Evolutionary conservation across 164 flowering plant genomes (phyloP), one percentile per base, ranked within the genome.

Genomic region (Umbilicus rupestris): DNA sequence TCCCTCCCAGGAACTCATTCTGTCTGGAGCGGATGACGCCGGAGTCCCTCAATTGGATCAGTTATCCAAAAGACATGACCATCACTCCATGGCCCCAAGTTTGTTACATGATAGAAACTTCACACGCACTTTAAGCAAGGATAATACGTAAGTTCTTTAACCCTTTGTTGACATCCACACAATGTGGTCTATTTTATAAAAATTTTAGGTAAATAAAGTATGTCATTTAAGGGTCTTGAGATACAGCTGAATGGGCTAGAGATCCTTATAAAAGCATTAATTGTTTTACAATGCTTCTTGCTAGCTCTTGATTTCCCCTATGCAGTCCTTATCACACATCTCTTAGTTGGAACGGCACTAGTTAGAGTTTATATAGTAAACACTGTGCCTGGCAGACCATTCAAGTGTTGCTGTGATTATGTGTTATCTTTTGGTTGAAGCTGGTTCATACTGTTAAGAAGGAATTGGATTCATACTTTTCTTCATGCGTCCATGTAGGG

Each of bases 31-130:
- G 9, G 70, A 65, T 62, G 84, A 78, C 28, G 76, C 62, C 45
- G 80, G 59, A 65, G 70, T 26, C 41, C 46, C 64, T 39, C 82
- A 71, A 72, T 82, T 75, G 78, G 86, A 83, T 49, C 87, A 78
- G 69, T 64, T 49, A 55, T 74, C 68, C 72, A 81, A 73, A 75
- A 79, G 72, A 69, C 29, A 44, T 17, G 82, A 82, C n/a, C 80
- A 58, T 28, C 76, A 64, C 71, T 79, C 91, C n/a, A 77, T 87
- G 59, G 82, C 98, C 30, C 99, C 99, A 62, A 95, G 99, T 77
- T 73, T 85, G 66, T 72, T 95, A 77, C 97, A 95, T 68, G 78
- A 79, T 68, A 75, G 67, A 71, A 82, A 70, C 72, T 77, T 79
- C 41, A 68, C 59, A 22, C 75, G 72, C 50, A 80, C 67, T 73